Percentiles rank a stretch among this genome's conserved stretches.
Conservation (phyloP, 2,329 filamentous ascomycete species). For the Pseudopyricularia cyperi region DNA sequence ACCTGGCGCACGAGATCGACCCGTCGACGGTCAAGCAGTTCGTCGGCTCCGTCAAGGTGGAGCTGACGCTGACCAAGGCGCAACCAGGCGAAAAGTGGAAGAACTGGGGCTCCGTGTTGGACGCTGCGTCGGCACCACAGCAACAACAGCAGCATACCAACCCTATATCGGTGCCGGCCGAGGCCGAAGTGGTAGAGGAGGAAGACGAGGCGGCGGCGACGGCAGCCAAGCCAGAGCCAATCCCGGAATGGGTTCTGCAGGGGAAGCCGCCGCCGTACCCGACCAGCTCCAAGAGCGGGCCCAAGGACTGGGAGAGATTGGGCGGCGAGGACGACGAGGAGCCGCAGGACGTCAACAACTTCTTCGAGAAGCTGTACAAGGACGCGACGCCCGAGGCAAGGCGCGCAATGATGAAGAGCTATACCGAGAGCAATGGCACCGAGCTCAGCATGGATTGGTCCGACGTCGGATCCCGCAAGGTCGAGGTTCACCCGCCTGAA, state of each 20-base stretch:
- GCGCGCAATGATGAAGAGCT: constrained; percentile 97
- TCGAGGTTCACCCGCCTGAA: constrained; percentile 63
- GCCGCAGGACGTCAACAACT: constrained; percentile 57
- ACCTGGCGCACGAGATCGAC: constrained; percentile 13
- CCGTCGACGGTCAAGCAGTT: constrained; percentile 10
- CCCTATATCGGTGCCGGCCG: background rate
- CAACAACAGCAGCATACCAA: too few relatives aligned
- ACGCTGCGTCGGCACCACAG: background rate
- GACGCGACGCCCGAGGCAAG: constrained; percentile 64
- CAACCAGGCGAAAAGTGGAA: constrained; percentile 16
- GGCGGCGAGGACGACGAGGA: constrained; percentile 38
- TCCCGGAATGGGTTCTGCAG: background rate
- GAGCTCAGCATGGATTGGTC: constrained; percentile 84
- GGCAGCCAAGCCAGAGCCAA: background rate
- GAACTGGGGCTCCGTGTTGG: constrained; percentile 14
- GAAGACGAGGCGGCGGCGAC: background rate
- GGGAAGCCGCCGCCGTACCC: constrained; percentile 52
- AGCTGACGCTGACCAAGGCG: constrained; percentile 17
- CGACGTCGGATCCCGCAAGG: constrained; percentile 59
- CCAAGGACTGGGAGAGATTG: constrained; percentile 87
- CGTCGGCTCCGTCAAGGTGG: constrained; percentile 18
- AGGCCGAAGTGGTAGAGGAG: background rate
- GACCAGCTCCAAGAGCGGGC: constrained; percentile 69
- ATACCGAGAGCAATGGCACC: constrained; percentile 85
- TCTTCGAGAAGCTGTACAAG: constrained; percentile 86